Base-by-base conservation (phyloP, 768 basidiomycete genomes). In the Lactarius sp. region DNA sequence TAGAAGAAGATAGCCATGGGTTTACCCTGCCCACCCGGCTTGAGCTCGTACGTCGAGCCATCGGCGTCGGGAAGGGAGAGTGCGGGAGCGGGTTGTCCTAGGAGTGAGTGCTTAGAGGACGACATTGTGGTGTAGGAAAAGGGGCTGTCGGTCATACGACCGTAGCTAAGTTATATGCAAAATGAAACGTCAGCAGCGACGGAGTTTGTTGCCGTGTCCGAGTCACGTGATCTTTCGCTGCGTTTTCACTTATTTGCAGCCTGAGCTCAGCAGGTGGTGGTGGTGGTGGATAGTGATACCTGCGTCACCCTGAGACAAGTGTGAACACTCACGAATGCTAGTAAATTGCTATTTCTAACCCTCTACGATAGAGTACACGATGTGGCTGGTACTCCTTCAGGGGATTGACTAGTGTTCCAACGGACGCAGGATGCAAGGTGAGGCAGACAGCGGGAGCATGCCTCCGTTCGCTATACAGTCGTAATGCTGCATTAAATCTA, bases 1-100 rank as follows among this genome's bases (percentile, higher is more conserved):
- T 88, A 91, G 76, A 94, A 93, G 78, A 92, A 91, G 42, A 94
- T 64, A 10, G 82, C 88, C 22, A 82, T 80, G 1, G 92, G 90
- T 59, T 82, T 72, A 20, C 80, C 82, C 44, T 76, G 78, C 53
- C 76, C 77, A 12, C 82, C 85, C 1, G 87, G 85, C 33, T 77
- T 82, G 67, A 92, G 77, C 6, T 80, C 82, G 71, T 80, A 89
- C 6, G 74, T 69, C 59, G 84, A 74, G 3, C 88, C 90, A 59
- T 86, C 80, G 36, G 84, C 80, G 68, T 88, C 84, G 37, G 77
- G 80, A 4, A 94, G 79, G 16, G 83, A 83, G 60, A 94, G 75
- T 1, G 80, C 57, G 2, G 92, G 92, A 0, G 89, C 90, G 14
- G 73, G 72, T 70, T 88, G 79, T 50, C 84, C 85, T 64, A 88